Percentiles rank a stretch among this genome's conserved stretches.
Conservation (phyloP, 192 early-diverging fungal species). For the Chytriomyces sp. region DNA sequence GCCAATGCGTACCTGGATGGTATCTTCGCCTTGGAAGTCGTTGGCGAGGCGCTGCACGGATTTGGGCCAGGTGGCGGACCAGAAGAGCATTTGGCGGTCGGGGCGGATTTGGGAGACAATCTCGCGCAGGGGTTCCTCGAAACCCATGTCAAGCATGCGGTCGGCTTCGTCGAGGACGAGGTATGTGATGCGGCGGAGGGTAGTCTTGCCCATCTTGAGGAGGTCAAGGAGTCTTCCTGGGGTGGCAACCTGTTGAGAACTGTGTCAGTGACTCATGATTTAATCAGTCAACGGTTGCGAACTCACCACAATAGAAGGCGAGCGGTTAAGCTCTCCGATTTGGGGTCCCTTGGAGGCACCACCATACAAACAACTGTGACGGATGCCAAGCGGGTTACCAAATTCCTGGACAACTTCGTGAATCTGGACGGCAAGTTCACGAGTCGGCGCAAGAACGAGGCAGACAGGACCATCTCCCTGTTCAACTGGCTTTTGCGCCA, state of each 20-base stretch:
- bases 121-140: constrained; percentile 84
- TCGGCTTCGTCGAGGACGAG: constrained; percentile 96
- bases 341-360: constrained; percentile 74
- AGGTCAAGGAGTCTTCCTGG: constrained; percentile 93
- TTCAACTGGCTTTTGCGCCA: constrained; percentile 38
- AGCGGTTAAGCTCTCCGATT: constrained; percentile 51
- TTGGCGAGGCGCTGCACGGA: constrained; percentile 81
- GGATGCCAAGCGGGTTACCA: constrained; percentile 68
- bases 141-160: constrained; percentile 81
- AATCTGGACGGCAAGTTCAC: constrained; percentile 75
- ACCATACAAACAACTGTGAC: constrained; percentile 84
- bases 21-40: constrained; percentile 79
- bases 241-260: constrained; percentile 59
- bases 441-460: constrained; percentile 73
- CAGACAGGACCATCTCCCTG: constrained; percentile 54
- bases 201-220: constrained; percentile 74
- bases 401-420: constrained; percentile 54
- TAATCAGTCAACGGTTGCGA: constrained; percentile 44
- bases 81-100: constrained; percentile 87
- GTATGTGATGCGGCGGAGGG: constrained; percentile 83
- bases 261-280: constrained; percentile 55
- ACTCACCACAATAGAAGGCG: constrained; percentile 68
- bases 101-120: constrained; percentile 74
- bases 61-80: constrained; percentile 94
- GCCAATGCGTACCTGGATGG: constrained; percentile 83